Conservation (phyloP, 2,329 filamentous ascomycete genomes). For the Alternaria metachromatica region DNA sequence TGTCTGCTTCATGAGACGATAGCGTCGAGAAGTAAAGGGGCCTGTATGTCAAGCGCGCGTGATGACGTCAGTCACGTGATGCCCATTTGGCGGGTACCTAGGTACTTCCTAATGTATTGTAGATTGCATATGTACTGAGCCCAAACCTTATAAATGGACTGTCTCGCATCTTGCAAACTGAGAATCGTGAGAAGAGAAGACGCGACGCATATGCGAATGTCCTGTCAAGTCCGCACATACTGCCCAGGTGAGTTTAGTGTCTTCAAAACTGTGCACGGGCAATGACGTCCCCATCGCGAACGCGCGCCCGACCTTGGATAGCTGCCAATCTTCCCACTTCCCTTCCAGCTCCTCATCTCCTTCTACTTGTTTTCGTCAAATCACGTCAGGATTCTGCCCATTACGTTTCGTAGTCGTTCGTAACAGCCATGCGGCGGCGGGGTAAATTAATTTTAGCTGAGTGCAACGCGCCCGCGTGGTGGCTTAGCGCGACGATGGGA, state of each 20-base stretch:
- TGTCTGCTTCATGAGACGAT: background rate
- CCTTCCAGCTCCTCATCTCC: background rate
- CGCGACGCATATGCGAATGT: background rate
- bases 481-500: background rate
- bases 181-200: background rate
- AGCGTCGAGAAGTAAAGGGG: background rate
- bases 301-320: background rate
- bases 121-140: background rate
- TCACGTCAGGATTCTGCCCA: background rate
- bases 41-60: no score
- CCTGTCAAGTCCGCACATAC: background rate
- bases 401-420: background rate
- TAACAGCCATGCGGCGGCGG: slow-evolving; percentile 1
- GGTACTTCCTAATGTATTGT: no score
- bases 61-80: background rate
- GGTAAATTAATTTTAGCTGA: slow-evolving; percentile 4
- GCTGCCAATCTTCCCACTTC: background rate
- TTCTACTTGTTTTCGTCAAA: background rate
- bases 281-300: background rate
- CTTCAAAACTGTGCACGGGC: background rate
- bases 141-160: background rate
- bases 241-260: background rate
- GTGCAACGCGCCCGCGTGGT: background rate
- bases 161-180: background rate
- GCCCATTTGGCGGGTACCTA: background rate